phyloP scores from a whole-genome alignment of 306 rosid species.

The Arachis stenosperma region DNA sequence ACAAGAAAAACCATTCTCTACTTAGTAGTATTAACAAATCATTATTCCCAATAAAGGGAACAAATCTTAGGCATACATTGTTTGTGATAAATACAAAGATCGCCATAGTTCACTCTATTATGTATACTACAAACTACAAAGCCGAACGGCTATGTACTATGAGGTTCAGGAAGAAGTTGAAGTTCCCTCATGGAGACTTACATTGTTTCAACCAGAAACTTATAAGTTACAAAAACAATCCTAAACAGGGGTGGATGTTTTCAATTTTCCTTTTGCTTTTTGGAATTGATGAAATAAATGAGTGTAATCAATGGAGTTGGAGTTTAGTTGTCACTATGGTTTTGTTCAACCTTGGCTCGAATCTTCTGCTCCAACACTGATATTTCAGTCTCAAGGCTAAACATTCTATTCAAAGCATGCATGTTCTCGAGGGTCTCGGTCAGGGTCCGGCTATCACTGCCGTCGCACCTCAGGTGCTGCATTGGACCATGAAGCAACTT shows the following conservation, averaged over 20 bases:
- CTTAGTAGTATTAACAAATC: constrained; percentile 36
- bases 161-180: constrained; percentile 45
- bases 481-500: constrained; percentile 98
- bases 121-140: constrained; percentile 40
- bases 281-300: constrained; percentile 44
- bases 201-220: constrained; percentile 38
- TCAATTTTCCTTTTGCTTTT: constrained; percentile 47
- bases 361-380: constrained; percentile 89
- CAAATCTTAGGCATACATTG: constrained; percentile 23
- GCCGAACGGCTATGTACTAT: constrained; percentile 39
- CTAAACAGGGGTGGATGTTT: constrained; percentile 32
- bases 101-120: constrained; percentile 43
- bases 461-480: constrained; percentile 99
- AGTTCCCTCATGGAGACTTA: constrained; percentile 38
- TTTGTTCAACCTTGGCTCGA: constrained; percentile 94
- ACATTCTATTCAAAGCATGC: constrained; percentile 99
- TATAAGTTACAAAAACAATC: constrained; percentile 43
- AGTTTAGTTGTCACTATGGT: constrained; percentile 49
- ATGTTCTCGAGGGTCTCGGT: constrained; percentile 94
- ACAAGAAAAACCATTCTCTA: constrained; percentile 16
- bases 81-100: constrained; percentile 44
- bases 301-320: constrained; percentile 39
- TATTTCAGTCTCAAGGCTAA: constrained; percentile 91
- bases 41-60: constrained; percentile 24
- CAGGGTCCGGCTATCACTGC: constrained; percentile 90